Conservation (phyloP, 2,329 filamentous ascomycete species). For the Pezicula neosporulosa region DNA sequence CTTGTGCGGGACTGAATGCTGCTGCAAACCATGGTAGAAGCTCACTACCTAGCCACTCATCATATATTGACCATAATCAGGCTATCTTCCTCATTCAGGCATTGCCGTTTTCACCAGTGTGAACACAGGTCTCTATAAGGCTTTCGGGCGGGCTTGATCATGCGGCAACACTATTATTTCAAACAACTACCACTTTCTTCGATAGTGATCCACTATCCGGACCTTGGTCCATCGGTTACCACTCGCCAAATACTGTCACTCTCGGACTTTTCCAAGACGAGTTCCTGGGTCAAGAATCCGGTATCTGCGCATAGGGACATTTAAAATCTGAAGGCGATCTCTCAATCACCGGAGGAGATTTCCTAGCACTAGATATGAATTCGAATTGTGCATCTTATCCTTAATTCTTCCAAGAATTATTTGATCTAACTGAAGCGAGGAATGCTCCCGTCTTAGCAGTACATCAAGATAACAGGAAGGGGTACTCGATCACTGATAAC, state of each 20-base stretch:
- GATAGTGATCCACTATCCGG: slow-evolving; percentile 15
- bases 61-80: too few species aligned
- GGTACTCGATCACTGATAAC: slow-evolving; percentile 27
- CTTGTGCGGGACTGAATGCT: slow-evolving; percentile 24
- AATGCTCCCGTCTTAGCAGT: slow-evolving; percentile 13
- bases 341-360: slow-evolving; percentile 15
- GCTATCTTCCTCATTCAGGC: background rate
- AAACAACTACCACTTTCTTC: slow-evolving; percentile 12
- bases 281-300: slow-evolving; percentile 11
- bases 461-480: slow-evolving; percentile 12
- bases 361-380: slow-evolving; percentile 11
- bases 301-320: slow-evolving; percentile 14
- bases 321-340: slow-evolving; percentile 13
- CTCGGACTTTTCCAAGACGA: slow-evolving; percentile 7
- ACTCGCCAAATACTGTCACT: slow-evolving; percentile 9
- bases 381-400: slow-evolving; percentile 16
- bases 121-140: slow-evolving; percentile 7
- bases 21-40: slow-evolving; percentile 20
- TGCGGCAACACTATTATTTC: slow-evolving; percentile 11
- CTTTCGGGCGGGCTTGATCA: slow-evolving; percentile 15
- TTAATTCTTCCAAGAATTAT: slow-evolving; percentile 11
- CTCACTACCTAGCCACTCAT: background rate
- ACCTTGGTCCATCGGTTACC: slow-evolving; percentile 12
- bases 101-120: background rate
- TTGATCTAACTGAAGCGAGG: slow-evolving; percentile 11